phyloP scores from a whole-genome alignment of 2,329 filamentous ascomycete genomes.

The Sporothrix pseudoabietina region DNA sequence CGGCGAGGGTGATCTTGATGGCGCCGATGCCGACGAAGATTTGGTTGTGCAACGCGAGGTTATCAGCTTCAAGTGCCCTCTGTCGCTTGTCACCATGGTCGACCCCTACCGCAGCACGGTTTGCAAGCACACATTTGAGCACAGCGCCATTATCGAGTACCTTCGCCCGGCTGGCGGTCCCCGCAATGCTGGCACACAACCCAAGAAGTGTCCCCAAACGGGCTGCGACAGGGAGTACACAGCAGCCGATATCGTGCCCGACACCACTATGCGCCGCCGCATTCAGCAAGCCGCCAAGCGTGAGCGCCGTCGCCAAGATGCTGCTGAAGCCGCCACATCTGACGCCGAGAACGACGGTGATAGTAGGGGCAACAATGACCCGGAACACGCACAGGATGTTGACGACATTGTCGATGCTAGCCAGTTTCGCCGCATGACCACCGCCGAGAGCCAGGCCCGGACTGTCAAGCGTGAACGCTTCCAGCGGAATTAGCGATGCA shows the following conservation, averaged over 20 bases:
- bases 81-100: slow-evolving; percentile 65
- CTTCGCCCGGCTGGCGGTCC: slow-evolving; percentile 38
- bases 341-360: slow-evolving; percentile 46
- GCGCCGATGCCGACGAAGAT: slow-evolving; percentile 67
- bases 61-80: slow-evolving; percentile 68
- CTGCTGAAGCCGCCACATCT: slow-evolving; percentile 41
- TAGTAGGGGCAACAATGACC: slow-evolving; percentile 41
- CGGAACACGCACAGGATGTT: slow-evolving; percentile 38
- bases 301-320: slow-evolving; percentile 47
- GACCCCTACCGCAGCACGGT: slow-evolving; percentile 67
- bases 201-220: slow-evolving; percentile 62
- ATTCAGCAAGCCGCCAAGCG: slow-evolving; percentile 57
- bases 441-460: slow-evolving; percentile 33
- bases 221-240: slow-evolving; percentile 61
- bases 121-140: slow-evolving; percentile 75
- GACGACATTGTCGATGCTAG: slow-evolving; percentile 13
- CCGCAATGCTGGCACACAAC: background rate
- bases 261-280: slow-evolving; percentile 59
- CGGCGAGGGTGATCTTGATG: slow-evolving; percentile 47
- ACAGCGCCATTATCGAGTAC: slow-evolving; percentile 61
- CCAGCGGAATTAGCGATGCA: slow-evolving; percentile 24
- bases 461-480: slow-evolving; percentile 38
- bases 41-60: slow-evolving; percentile 66
- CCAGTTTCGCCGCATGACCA: slow-evolving; percentile 12
- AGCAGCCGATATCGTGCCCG: slow-evolving; percentile 58